These are phyloP conservation scores for Aspergillus sparsus DNA, from an alignment of 495 filamentous ascomycete species.

Conservation along the genomic window DNA sequence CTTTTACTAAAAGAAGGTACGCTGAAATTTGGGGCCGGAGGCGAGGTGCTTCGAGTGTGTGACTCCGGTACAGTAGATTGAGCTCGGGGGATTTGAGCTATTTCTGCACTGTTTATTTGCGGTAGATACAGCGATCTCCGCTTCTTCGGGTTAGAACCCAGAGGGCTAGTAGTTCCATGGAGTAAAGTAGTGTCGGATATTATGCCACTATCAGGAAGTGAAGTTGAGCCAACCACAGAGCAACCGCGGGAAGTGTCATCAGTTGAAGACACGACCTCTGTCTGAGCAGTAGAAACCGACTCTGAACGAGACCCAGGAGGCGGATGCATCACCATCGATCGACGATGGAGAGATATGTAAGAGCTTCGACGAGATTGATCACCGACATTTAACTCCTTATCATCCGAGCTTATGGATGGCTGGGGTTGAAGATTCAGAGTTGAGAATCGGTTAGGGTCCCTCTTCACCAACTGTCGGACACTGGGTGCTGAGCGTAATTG, in stretches of 20 bases:
- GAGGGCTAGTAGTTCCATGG: slow-evolving; percentile 27
- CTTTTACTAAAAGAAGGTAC: slow-evolving; percentile 53
- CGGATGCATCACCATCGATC: slow-evolving; percentile 27
- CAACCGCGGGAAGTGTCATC: slow-evolving; percentile 23
- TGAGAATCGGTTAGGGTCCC: slow-evolving; percentile 63
- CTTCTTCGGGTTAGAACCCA: slow-evolving; percentile 29
- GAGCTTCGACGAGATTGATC: slow-evolving; percentile 36
- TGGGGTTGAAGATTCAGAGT: slow-evolving; percentile 61
- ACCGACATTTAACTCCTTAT: slow-evolving; percentile 32
- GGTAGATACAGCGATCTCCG: slow-evolving; percentile 31
- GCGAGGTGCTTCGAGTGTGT: slow-evolving; percentile 37
- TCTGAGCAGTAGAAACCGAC: slow-evolving; percentile 34
- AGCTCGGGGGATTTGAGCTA: slow-evolving; percentile 24
- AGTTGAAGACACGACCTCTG: slow-evolving; percentile 29
- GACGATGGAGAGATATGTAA: slow-evolving; percentile 34
- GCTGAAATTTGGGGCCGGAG: slow-evolving; percentile 53
- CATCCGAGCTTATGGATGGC: slow-evolving; percentile 23
- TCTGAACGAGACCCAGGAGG: slow-evolving; percentile 34
- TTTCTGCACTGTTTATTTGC: slow-evolving; percentile 18
- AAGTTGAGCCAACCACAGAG: slow-evolving; percentile 13
- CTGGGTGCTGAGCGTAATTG: slow-evolving; percentile 47
- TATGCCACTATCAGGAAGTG: slow-evolving; percentile 18
- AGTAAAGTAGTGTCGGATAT: slow-evolving; percentile 17
- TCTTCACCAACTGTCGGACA: slow-evolving; percentile 40
- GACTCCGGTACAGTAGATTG: slow-evolving; percentile 35